A percentile compares a stretch with the other conserved stretches of the same genome.
Conservation (phyloP, 495 filamentous ascomycete species). For the Glutinoglossum americanum region DNA sequence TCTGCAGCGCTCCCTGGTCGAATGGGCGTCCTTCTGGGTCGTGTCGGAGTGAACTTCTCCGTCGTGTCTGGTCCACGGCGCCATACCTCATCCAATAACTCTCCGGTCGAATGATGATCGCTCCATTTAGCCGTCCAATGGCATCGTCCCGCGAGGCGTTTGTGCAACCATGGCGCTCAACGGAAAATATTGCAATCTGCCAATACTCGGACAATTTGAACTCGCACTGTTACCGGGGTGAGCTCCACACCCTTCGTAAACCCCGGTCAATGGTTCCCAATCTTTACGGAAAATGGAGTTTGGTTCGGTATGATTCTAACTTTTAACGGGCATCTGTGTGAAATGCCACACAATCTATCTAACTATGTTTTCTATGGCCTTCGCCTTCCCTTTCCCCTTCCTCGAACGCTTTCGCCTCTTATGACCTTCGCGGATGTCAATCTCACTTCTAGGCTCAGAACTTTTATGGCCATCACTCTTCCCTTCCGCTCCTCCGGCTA, state of each 20-base stretch:
- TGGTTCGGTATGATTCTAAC: neutral
- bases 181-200: no score
- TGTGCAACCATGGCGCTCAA: no score
- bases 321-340: neutral
- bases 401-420: conserved; percentile 12
- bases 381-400: conserved; percentile 3
- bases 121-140: neutral
- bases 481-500: neutral
- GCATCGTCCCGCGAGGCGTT: neutral
- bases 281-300: neutral
- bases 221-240: neutral
- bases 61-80: no score
- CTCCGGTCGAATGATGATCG: neutral
- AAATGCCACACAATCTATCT: neutral
- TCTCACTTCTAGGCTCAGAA: conserved; percentile 4
- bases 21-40: no score
- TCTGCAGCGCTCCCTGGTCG: no score
- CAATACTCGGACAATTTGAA: neutral
- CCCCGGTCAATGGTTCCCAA: neutral
- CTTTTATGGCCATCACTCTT: neutral
- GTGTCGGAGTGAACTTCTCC: no score
- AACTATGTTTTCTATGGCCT: neutral
- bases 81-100: neutral
- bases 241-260: neutral
- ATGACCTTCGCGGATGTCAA: conserved; percentile 27